A percentile compares a stretch with the other conserved stretches of the same genome.
phyloP scores from a whole-genome alignment of 345 rosid species.

The Eucalyptus polybractea region DNA sequence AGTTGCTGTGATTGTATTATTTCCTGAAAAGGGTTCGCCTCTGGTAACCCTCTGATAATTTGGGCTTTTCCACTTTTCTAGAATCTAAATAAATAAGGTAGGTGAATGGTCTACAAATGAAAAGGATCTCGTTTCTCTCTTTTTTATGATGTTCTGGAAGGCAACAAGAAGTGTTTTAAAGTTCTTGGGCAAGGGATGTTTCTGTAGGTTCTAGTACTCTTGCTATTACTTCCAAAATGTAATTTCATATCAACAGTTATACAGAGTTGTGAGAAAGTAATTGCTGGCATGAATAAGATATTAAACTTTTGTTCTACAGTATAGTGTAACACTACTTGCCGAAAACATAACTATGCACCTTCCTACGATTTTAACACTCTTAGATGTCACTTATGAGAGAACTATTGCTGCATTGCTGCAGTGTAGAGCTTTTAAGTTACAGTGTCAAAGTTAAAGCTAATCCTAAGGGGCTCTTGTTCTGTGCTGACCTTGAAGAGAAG shows the following conservation, averaged over 20 bases:
- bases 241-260: neutral
- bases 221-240: neutral
- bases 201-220: neutral
- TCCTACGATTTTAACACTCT: neutral
- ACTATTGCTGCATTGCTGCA: neutral
- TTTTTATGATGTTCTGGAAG: neutral
- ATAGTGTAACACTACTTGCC: neutral
- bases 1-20: neutral
- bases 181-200: neutral
- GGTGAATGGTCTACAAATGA: neutral
- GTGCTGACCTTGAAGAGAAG: neutral
- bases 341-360: neutral
- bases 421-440: neutral
- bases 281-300: neutral
- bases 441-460: neutral
- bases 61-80: neutral
- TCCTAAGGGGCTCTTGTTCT: neutral
- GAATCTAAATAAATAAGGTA: neutral
- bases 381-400: neutral
- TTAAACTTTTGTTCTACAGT: neutral
- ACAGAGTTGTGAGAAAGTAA: neutral
- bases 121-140: neutral
- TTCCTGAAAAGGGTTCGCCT: neutral
- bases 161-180: neutral
- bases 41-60: neutral